phyloP scores from a whole-genome alignment of 345 rosid species.

The Camelina neglecta region DNA sequence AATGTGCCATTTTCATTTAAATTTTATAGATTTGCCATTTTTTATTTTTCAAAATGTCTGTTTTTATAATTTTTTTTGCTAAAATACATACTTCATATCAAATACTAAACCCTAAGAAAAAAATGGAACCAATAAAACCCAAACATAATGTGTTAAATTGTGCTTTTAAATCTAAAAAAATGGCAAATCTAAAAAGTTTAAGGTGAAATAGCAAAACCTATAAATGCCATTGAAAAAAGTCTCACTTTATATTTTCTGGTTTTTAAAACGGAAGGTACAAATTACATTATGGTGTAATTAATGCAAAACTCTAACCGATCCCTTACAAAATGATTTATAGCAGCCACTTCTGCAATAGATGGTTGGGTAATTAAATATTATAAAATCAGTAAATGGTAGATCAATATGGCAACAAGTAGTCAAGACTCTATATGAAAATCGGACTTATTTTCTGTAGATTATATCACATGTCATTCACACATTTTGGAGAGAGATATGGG shows the following conservation, averaged over 20 bases:
- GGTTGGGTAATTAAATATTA: neutral
- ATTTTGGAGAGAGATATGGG: neutral
- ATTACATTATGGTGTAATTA: constrained; percentile 2
- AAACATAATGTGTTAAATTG: too few species aligned
- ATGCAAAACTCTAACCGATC: neutral
- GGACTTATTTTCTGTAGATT: neutral
- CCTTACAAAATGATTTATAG: neutral
- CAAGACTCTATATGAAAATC: neutral
- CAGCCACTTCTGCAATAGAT: constrained; percentile 6
- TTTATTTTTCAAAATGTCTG: too few species aligned
- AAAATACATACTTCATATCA: too few species aligned
- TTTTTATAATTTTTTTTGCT: too few species aligned
- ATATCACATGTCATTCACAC: constrained; percentile 6
- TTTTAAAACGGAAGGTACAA: neutral
- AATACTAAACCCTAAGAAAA: too few species aligned
- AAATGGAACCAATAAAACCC: too few species aligned
- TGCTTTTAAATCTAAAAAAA: too few species aligned
- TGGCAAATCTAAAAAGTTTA: too few species aligned
- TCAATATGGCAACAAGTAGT: neutral
- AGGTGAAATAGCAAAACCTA: too few species aligned
- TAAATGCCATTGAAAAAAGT: too few species aligned
- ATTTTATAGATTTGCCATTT: too few species aligned
- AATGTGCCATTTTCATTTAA: too few species aligned
- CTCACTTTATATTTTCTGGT: neutral
- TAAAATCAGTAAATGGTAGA: neutral